These are phyloP conservation scores for Globisporangium carolinianum DNA, from an alignment of 352 stramenopile species.

Conservation along the genomic window DNA sequence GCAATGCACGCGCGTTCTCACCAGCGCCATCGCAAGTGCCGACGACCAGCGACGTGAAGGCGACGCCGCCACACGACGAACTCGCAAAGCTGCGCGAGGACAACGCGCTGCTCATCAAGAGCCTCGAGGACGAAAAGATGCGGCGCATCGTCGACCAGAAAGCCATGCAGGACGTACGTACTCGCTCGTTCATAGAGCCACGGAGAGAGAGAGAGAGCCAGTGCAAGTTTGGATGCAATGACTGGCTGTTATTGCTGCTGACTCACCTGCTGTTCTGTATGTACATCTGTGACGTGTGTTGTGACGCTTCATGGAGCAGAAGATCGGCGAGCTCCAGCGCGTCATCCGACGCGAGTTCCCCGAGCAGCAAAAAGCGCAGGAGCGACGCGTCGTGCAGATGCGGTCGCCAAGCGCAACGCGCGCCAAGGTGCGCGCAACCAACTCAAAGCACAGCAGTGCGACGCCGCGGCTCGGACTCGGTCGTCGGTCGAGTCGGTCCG, in stretches of 20 bases:
- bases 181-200: no score
- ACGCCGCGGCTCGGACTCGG: slow-evolving; percentile 7
- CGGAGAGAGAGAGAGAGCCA: no score
- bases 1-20: background rate
- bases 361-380: slow-evolving; percentile 29
- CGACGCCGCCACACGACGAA: slow-evolving; percentile 14
- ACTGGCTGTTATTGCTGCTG: background rate
- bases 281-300: no score
- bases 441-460: slow-evolving; percentile 5
- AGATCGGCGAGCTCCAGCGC: slow-evolving; percentile 69
- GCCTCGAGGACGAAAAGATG: slow-evolving; percentile 64
- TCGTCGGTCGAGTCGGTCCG: slow-evolving; percentile 9
- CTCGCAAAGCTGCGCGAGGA: slow-evolving; percentile 43
- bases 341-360: slow-evolving; percentile 47
- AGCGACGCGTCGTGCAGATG: slow-evolving; percentile 21
- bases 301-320: slow-evolving; percentile 16
- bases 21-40: background rate
- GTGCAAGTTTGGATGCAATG: no score
- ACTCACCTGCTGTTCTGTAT: background rate
- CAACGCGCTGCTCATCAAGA: slow-evolving; percentile 45
- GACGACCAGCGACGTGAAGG: background rate
- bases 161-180: slow-evolving; percentile 51
- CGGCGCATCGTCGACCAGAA: slow-evolving; percentile 51
- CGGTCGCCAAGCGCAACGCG: slow-evolving; percentile 11
- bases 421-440: slow-evolving; percentile 1